A percentile compares a stretch with the other conserved stretches of the same genome.
Conservation (phyloP, 2,329 filamentous ascomycete genomes). For the Cyclaneusma minus region DNA sequence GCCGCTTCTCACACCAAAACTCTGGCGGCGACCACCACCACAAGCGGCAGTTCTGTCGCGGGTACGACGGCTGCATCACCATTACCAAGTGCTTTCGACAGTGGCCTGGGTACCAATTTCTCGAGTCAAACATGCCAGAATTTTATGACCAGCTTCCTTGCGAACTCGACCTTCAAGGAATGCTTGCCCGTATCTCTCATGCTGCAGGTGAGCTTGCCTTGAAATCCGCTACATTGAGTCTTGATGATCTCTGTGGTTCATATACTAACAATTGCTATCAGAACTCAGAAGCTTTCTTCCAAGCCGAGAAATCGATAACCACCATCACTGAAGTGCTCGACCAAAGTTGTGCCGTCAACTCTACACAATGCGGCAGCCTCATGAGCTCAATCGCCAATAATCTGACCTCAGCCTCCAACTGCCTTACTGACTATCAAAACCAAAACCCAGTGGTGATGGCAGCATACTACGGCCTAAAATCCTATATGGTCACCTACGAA, state of each 20-base stretch:
- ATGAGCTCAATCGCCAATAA: constrained; percentile 50
- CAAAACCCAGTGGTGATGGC: constrained; percentile 57
- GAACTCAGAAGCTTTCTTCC: constrained; percentile 76
- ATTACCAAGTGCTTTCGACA: constrained; percentile 53
- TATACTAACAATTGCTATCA: constrained; percentile 20
- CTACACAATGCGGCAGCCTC: constrained; percentile 46
- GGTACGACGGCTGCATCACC: constrained; percentile 19
- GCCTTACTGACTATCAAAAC: constrained; percentile 51
- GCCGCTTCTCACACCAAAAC: constrained; percentile 1
- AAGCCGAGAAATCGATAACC: constrained; percentile 54
- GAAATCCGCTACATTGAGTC: not conserved
- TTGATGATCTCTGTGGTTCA: too few species aligned
- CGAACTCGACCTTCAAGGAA: constrained; percentile 17
- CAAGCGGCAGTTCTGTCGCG: constrained; percentile 3
- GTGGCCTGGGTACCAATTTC: constrained; percentile 46
- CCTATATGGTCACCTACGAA: constrained; percentile 65
- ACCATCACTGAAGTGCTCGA: constrained; percentile 67
- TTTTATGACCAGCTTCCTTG: constrained; percentile 16
- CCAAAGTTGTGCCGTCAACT: constrained; percentile 55
- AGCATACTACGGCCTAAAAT: constrained; percentile 59
- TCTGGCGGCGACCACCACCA: constrained; percentile 15
- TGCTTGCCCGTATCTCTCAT: constrained; percentile 80
- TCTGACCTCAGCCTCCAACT: constrained; percentile 47
- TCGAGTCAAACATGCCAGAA: constrained; percentile 20
- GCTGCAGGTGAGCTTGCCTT: constrained; percentile 43